Evolutionary conservation across 257 asterid genomes (phyloP).

Genomic region (Nicotiana otophora): DNA sequence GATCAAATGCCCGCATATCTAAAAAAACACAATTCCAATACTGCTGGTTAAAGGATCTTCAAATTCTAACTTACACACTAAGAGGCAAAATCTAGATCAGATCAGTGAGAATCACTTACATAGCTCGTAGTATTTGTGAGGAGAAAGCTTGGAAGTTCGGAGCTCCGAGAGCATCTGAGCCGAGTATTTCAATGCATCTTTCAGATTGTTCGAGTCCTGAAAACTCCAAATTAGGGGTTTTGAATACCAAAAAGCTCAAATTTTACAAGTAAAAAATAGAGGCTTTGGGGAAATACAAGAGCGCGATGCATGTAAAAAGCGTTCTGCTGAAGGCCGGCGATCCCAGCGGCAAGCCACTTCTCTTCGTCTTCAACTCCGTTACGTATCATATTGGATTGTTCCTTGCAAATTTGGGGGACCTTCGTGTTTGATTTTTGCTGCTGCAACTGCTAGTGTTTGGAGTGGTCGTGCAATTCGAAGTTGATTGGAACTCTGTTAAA

Average conservation of each 20-base stretch:
- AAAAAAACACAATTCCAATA: constrained; percentile 4
- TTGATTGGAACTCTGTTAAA: neutral
- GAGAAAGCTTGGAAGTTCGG: constrained; percentile 94
- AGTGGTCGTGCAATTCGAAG: neutral
- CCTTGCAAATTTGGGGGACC: neutral
- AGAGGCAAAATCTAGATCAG: constrained; percentile 6
- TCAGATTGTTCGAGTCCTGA: constrained; percentile 89
- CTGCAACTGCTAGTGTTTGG: neutral
- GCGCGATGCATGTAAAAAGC: constrained; percentile 99
- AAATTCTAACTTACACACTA: neutral
- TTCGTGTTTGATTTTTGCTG: neutral
- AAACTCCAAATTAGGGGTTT: constrained; percentile 35
- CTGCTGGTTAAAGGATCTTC: neutral
- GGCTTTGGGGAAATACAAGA: constrained; percentile 40
- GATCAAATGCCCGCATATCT: constrained; percentile 99
- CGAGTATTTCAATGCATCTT: constrained; percentile 91
- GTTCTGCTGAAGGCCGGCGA: constrained; percentile 97
- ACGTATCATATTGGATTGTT: constrained; percentile 40
- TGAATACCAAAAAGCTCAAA: neutral
- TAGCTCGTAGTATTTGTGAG: constrained; percentile 93
- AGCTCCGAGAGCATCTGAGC: constrained; percentile 99
- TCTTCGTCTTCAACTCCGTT: constrained; percentile 89
- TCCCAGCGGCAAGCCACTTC: constrained; percentile 92
- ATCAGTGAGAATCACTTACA: constrained; percentile 53
- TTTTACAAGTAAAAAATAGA: neutral